These are phyloP conservation scores for Tuber brumale DNA, from an alignment of 495 filamentous ascomycete genomes.

Conservation along the genomic window DNA sequence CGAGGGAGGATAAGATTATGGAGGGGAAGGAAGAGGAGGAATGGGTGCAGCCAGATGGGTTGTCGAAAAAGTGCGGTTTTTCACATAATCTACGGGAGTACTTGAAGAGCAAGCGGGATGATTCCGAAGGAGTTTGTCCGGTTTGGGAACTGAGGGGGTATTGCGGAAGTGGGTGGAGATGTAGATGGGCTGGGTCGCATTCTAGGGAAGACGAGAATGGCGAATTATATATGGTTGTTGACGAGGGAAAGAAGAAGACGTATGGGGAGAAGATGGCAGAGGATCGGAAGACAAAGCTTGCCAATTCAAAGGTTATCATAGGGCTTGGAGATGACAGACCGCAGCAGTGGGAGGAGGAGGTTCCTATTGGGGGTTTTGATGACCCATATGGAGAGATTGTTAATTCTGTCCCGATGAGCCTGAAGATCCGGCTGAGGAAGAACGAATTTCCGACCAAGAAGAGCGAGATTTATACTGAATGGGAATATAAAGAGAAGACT, in stretches of 20 bases:
- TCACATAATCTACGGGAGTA: constrained; percentile 83
- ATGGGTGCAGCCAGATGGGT: constrained; percentile 17
- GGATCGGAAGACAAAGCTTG: constrained; percentile 35
- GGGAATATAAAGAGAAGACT: constrained; percentile 57
- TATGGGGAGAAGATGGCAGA: constrained; percentile 38
- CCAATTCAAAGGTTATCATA: constrained; percentile 30
- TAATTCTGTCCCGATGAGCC: constrained; percentile 60
- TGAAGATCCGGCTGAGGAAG: constrained; percentile 64
- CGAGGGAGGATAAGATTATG: constrained; percentile 8
- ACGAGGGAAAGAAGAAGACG: constrained; percentile 44
- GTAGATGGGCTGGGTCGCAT: constrained; percentile 77
- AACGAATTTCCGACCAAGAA: constrained; percentile 60
- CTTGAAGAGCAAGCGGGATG: constrained; percentile 69
- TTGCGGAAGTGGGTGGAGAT: constrained; percentile 82
- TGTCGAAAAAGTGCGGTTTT: constrained; percentile 55
- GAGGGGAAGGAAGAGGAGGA: constrained; percentile 30
- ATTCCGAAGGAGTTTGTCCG: constrained; percentile 72
- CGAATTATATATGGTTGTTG: constrained; percentile 66
- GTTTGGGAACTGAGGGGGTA: constrained; percentile 67
- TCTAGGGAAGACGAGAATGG: constrained; percentile 53
- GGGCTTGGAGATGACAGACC: constrained; percentile 18
- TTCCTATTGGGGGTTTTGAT: constrained; percentile 40
- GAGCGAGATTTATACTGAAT: constrained; percentile 67
- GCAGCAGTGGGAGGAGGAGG: constrained; percentile 39
- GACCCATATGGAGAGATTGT: constrained; percentile 57